These are phyloP conservation scores for Starmerella powellii DNA, from an alignment of 805 yeast genomes.

Conservation along the genomic window DNA sequence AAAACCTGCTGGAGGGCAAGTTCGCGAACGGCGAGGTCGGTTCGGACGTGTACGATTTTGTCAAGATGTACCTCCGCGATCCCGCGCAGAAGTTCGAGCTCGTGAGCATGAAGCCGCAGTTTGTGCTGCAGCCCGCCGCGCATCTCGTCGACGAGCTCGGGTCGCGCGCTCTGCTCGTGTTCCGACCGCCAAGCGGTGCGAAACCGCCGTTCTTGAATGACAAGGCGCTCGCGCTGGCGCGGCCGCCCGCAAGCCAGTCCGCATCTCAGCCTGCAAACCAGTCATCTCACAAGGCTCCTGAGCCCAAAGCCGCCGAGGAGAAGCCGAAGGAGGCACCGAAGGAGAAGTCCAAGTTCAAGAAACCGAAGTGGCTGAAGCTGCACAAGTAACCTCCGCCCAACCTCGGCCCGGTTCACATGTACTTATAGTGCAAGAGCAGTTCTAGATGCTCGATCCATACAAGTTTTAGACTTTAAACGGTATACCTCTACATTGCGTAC, in stretches of 20 bases:
- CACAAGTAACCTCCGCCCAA: conserved; percentile 9
- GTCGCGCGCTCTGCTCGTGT: conserved; percentile 35
- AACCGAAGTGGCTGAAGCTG: conserved; percentile 25
- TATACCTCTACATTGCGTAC: too few relatives aligned
- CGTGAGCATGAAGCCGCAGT: conserved; percentile 40
- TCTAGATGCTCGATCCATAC: too few relatives aligned
- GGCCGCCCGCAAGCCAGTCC: not conserved
- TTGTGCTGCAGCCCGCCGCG: conserved; percentile 27
- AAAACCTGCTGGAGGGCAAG: conserved; percentile 39
- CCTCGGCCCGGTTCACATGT: not conserved
- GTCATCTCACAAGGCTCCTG: not conserved
- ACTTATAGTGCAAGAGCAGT: not conserved
- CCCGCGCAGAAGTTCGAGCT: conserved; percentile 31
- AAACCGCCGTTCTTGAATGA: conserved; percentile 17
- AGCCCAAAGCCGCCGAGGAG: not conserved
- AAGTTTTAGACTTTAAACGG: too few relatives aligned
- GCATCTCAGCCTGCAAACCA: not conserved
- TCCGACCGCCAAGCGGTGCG: conserved; percentile 24
- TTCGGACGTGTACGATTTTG: conserved; percentile 28
- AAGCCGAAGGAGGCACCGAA: conserved; percentile 1
- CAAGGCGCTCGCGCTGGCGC: conserved; percentile 9
- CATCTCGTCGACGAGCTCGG: conserved; percentile 34
- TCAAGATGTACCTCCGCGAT: conserved; percentile 26
- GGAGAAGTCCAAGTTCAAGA: conserved; percentile 4
- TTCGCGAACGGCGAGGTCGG: conserved; percentile 38